Evolutionary conservation across 805 yeast species (phyloP), one percentile per base, ranked within the genome.

Genomic region (Debaryomyces castellii): DNA sequence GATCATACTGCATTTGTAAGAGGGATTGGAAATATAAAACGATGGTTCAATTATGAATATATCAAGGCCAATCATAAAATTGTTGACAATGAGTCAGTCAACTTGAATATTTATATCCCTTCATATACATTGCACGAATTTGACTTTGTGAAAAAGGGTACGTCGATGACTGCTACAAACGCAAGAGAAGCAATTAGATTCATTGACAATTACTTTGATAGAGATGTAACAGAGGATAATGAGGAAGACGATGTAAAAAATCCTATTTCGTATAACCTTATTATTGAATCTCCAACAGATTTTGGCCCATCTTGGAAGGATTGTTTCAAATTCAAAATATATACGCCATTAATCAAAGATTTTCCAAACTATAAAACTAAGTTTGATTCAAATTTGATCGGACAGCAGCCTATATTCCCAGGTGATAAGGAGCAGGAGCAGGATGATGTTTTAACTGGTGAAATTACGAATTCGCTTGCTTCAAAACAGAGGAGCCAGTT

Each of bases 1-100:
- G 91, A 85, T 57, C 86, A 84, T 17, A 77, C 87, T 5, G 83
- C 87, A 2, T 72, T 85, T 49, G 81, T 82, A 16, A 78, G 83
- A 44, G 92, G 89, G 1, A 69, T 85, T 38, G 88, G 87, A 0
- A 81, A 81, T 54, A 72, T 85, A 55, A 81, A 80, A 57, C 66
- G 80, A 53, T 85, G 90, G 90, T 70, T 75, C 47, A 65, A 72
- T 40, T 55, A 69, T 51, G 59, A 70, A 40, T 67, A 64, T 43
- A 58, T 68, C 28, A 50, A 50, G 11, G 40, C 67, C 12, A 64
- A 63, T 36, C 44, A 57, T 8, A 48, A 53, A 7, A 42, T 48
- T 24, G 53, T 54, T 5, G 38, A 48, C 3, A 45, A 53, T n/a
- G 65, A 57, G 14, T 35, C 42, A 11, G 50, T 66, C 14, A 40